These are phyloP conservation scores for Phytopythium montanum DNA, from an alignment of 352 stramenopile species.

Conservation along the genomic window DNA sequence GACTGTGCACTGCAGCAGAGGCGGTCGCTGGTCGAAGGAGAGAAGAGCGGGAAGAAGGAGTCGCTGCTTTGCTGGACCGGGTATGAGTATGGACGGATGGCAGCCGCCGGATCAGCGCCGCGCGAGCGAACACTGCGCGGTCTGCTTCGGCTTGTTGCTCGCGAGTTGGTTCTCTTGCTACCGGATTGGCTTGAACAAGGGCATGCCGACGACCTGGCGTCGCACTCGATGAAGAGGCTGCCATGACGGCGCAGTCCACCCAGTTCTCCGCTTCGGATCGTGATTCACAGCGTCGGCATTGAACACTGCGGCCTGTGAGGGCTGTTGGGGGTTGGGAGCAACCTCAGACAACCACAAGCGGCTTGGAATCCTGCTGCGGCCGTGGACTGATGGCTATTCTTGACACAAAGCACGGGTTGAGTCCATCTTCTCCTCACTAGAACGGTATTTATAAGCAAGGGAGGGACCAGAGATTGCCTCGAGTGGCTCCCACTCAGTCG, in stretches of 20 bases:
- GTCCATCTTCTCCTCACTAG: no score
- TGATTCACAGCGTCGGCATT: background rate
- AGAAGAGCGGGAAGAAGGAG: conserved; percentile 12
- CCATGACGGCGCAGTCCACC: background rate
- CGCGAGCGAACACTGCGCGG: conserved; percentile 32
- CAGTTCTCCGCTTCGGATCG: background rate
- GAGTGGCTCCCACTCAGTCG: background rate
- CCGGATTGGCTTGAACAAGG: background rate
- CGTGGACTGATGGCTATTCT: background rate
- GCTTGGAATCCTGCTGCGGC: background rate
- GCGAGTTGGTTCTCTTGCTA: background rate
- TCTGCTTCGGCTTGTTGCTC: conserved; percentile 27
- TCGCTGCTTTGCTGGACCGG: conserved; percentile 3
- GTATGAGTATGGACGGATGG: conserved; percentile 15
- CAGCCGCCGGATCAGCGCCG: conserved; percentile 31
- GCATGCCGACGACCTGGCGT: background rate
- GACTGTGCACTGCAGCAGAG: conserved; percentile 38
- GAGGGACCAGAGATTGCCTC: background rate
- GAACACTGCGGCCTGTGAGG: background rate
- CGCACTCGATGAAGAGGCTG: background rate
- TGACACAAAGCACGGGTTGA: background rate
- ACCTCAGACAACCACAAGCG: background rate
- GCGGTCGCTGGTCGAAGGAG: conserved; percentile 43
- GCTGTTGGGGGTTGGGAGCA: background rate
- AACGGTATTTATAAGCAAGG: background rate